Conservation (phyloP, 2,329 filamentous ascomycete genomes). For the Aotearoamyces nothofagi region DNA sequence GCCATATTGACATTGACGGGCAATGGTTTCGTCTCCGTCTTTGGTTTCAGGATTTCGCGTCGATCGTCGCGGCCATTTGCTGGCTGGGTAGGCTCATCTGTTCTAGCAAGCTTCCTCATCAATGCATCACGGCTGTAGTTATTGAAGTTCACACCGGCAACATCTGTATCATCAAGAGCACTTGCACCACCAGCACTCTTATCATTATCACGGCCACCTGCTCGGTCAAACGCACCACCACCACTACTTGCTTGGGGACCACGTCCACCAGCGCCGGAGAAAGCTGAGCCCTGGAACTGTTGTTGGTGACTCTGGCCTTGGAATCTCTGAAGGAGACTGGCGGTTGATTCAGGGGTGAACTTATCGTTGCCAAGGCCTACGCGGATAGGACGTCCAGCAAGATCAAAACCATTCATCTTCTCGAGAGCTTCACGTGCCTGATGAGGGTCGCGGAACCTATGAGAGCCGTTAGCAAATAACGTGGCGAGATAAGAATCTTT, state of each 20-base stretch:
- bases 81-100: constrained; percentile 60
- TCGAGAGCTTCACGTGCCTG: constrained; percentile 90
- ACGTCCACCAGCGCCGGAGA: constrained; percentile 80
- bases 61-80: constrained; percentile 40
- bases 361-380: constrained; percentile 99
- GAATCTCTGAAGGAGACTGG: constrained; percentile 83
- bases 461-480: constrained; percentile 20
- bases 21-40: constrained; percentile 1
- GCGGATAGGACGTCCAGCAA: constrained; percentile 91
- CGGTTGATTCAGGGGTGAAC: constrained; percentile 94
- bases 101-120: constrained; percentile 96
- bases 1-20: constrained; percentile 74
- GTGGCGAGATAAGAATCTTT: too few relatives aligned
- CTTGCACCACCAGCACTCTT: constrained; percentile 80
- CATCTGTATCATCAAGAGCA: constrained; percentile 92
- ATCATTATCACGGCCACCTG: constrained; percentile 75
- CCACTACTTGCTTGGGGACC: constrained; percentile 64
- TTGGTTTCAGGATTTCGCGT: constrained; percentile 29
- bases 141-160: constrained; percentile 97
- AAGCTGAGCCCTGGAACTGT: constrained; percentile 76
- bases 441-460: constrained; percentile 73
- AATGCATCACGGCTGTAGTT: constrained; percentile 97
- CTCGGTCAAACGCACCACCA: constrained; percentile 69
- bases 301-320: constrained; percentile 57
- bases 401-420: constrained; percentile 99